Conservation (phyloP, 176 grass and related monocot species). For the Juncus inflexus region DNA sequence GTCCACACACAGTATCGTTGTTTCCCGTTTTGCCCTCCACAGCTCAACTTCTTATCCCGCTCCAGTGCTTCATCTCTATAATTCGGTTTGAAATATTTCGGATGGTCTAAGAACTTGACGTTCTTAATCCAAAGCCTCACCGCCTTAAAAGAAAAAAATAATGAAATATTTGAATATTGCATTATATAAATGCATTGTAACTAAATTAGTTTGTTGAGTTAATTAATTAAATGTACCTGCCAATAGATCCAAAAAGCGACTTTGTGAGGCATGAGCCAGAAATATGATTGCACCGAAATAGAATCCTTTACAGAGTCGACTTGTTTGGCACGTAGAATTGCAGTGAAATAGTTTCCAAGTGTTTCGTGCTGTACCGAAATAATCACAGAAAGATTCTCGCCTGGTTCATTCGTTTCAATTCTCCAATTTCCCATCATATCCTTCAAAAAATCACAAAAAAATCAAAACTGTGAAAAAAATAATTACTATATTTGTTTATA, state of each 20-base stretch:
- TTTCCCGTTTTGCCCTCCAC: neutral
- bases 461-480: neutral
- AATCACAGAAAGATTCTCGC: constrained; percentile 53
- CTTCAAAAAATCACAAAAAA: constrained; percentile 34
- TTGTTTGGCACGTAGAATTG: constrained; percentile 56
- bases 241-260: constrained; percentile 91
- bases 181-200: no score
- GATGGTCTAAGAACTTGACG: constrained; percentile 80
- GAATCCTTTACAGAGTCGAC: constrained; percentile 39
- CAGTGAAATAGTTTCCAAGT: constrained; percentile 82
- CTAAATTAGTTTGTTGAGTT: no score
- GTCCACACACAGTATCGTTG: constrained; percentile 67
- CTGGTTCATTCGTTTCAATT: constrained; percentile 52
- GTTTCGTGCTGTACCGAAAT: constrained; percentile 82
- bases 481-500: neutral
- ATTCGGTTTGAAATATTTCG: constrained; percentile 41
- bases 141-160: constrained; percentile 40
- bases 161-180: no score
- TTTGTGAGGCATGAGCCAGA: constrained; percentile 96
- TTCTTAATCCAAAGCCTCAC: constrained; percentile 85
- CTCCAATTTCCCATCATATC: constrained; percentile 92
- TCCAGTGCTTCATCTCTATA: constrained; percentile 66
- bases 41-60: constrained; percentile 36
- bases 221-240: constrained; percentile 50
- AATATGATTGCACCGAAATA: constrained; percentile 51